Base-by-base conservation (phyloP, 2,329 filamentous ascomycete genomes). In the Coniochaeta sp. region DNA sequence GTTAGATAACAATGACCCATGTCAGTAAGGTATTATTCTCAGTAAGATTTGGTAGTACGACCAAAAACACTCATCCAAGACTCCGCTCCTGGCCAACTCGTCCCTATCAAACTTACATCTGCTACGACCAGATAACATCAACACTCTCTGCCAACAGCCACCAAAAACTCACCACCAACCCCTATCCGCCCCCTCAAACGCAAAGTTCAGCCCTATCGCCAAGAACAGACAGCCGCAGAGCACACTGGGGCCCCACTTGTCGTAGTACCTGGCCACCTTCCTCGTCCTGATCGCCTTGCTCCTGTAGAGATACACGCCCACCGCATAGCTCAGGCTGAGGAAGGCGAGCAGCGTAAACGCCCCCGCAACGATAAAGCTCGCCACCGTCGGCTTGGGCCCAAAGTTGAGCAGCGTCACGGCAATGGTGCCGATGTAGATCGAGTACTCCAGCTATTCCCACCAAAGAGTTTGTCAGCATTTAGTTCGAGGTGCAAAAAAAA, bases 401-500 rank as follows among this genome's bases (percentile, higher is more conserved):
- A 97, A 91, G 78, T 96, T 93, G 65, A 96, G 83, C 54, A 96
- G 79, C 0, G 90, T 90, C 8, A 89, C 88, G 14, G 92, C 91
- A 67, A 96, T 93, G 31, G 89, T 89, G 67, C 91, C 91, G 59
- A 99, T 87, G 71, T 97, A 93, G 70, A 98, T 96, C 57, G 90
- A 93, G 76, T 96, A 98, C 74, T 99, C 93, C 68, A 99, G 89
- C 89, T 89, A 12, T n/a, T n/a, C n/a, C n/a, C 3, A 6, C 24
- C 6, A 22, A 12, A 24, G 3, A 3, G 3, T 11, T 2, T 24
- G 43, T 24, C 6, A 47, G 43, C 43, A 47, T n/a, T n/a, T n/a
- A n/a, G n/a, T n/a, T n/a, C n/a, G n/a, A n/a, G n/a, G n/a, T n/a
- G n/a, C n/a, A n/a, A n/a, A 36, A 36, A 6, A 26, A 34, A 31